Evolutionary conservation across 805 yeast species (phyloP).

Genomic region (Pichia insulana): DNA sequence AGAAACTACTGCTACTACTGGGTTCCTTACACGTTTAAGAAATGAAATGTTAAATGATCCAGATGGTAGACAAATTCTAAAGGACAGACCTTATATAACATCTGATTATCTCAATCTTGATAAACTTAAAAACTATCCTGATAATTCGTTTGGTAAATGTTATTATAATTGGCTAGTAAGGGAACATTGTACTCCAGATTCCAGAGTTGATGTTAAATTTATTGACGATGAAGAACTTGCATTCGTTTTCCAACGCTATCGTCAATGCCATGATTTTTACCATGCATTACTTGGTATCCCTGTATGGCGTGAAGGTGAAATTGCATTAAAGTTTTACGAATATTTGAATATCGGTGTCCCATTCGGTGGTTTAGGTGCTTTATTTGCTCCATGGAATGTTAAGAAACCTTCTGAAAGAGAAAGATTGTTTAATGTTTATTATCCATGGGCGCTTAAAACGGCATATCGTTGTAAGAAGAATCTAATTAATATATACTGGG

Average conservation of each 20-base stretch:
- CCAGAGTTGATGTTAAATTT: slow-evolving; percentile 78
- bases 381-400: slow-evolving; percentile 80
- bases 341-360: slow-evolving; percentile 89
- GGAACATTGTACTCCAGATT: slow-evolving; percentile 91
- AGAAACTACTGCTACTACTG: slow-evolving; percentile 77
- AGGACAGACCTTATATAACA: slow-evolving; percentile 79
- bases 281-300: slow-evolving; percentile 90
- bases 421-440: slow-evolving; percentile 57
- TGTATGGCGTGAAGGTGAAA: slow-evolving; percentile 91
- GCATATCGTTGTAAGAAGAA: slow-evolving; percentile 58
- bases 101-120: slow-evolving; percentile 59
- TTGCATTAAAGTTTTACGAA: slow-evolving; percentile 86
- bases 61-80: slow-evolving; percentile 67
- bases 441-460: slow-evolving; percentile 79
- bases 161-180: slow-evolving; percentile 74
- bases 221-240: slow-evolving; percentile 88
- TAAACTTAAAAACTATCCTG: slow-evolving; percentile 49
- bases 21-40: slow-evolving; percentile 53
- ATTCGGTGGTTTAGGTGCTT: slow-evolving; percentile 88
- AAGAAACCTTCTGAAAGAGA: slow-evolving; percentile 47
- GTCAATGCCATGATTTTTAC: slow-evolving; percentile 96
- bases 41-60: slow-evolving; percentile 67
- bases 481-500: slow-evolving; percentile 89
- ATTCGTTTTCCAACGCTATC: slow-evolving; percentile 83
- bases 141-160: slow-evolving; percentile 67